Percentiles rank a stretch among this genome's conserved stretches.
Conservation (phyloP, 2,329 filamentous ascomycete species). For the Sclerotinia spermophila region DNA sequence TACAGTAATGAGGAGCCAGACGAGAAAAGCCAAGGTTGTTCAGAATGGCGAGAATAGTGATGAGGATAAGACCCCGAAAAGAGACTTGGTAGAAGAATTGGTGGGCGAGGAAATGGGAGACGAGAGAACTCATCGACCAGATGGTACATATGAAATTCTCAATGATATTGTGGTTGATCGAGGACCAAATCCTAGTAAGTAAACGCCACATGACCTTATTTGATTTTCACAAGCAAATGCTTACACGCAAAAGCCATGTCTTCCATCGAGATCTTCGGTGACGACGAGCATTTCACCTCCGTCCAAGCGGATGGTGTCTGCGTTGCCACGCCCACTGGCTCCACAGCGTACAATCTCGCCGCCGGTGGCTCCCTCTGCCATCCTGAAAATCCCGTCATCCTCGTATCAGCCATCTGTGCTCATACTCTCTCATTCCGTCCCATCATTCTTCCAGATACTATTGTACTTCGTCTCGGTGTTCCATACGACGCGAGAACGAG, state of each 20-base stretch:
- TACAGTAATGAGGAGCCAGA: slow-evolving; percentile 80
- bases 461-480: slow-evolving; percentile 89
- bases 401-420: slow-evolving; percentile 90
- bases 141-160: slow-evolving; percentile 82
- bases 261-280: slow-evolving; percentile 85
- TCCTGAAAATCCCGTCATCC: slow-evolving; percentile 92
- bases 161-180: slow-evolving; percentile 97
- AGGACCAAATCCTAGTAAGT: slow-evolving; percentile 84
- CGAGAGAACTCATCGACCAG: slow-evolving; percentile 78
- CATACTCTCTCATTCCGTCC: slow-evolving; percentile 93
- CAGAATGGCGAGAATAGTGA: slow-evolving; percentile 37
- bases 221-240: slow-evolving; percentile 17
- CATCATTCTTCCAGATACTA: slow-evolving; percentile 95
- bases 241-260: slow-evolving; percentile 66
- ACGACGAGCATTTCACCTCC: slow-evolving; percentile 89
- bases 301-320: slow-evolving; percentile 91
- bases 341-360: slow-evolving; percentile 92
- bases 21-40: slow-evolving; percentile 39
- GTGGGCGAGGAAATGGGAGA: slow-evolving; percentile 83
- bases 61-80: slow-evolving; percentile 42
- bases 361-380: slow-evolving; percentile 94
- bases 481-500: slow-evolving; percentile 86
- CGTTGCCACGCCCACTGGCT: slow-evolving; percentile 90
- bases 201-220: not conserved
- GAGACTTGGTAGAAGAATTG: slow-evolving; percentile 84